Percentiles rank a stretch among this genome's conserved stretches.
Evolutionary conservation across 2,329 filamentous ascomycete genomes (phyloP).

Genomic region (Aspergillus persii): DNA sequence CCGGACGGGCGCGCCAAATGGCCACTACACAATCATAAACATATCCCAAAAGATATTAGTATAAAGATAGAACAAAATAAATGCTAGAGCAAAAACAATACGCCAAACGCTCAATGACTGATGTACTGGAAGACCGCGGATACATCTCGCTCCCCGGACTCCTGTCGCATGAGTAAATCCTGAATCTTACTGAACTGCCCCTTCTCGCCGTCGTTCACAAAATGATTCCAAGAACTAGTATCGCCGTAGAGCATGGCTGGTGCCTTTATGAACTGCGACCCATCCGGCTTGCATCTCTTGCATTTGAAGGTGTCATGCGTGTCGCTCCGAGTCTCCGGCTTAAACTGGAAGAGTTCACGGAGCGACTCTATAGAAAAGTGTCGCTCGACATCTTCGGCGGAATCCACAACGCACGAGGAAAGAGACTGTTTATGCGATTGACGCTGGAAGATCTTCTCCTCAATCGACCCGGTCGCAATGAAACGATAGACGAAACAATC

Average conservation of each 20-base stretch:
- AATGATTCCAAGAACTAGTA: slow-evolving; percentile 99
- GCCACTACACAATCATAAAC: background rate
- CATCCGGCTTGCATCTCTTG: slow-evolving; percentile 86
- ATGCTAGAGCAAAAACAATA: background rate
- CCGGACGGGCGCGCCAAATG: background rate
- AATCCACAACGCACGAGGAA: slow-evolving; percentile 94
- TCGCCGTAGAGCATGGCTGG: slow-evolving; percentile 96
- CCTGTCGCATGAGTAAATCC: slow-evolving; percentile 84
- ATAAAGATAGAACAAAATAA: background rate
- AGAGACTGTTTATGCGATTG: slow-evolving; percentile 97
- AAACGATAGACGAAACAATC: slow-evolving; percentile 99
- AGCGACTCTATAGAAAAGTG: slow-evolving; percentile 92
- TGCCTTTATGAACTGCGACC: slow-evolving; percentile 82
- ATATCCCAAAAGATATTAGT: background rate
- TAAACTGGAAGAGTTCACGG: slow-evolving; percentile 91
- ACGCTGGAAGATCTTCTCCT: slow-evolving; percentile 98
- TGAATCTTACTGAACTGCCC: slow-evolving; percentile 77
- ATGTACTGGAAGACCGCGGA: slow-evolving; percentile 99
- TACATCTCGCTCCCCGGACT: slow-evolving; percentile 73
- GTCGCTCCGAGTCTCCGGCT: slow-evolving; percentile 78
- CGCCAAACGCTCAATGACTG: slow-evolving; percentile 61
- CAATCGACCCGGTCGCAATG: slow-evolving; percentile 95
- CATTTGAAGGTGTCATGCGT: slow-evolving; percentile 99
- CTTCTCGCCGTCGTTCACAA: slow-evolving; percentile 69
- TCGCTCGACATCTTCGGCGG: slow-evolving; percentile 92